Conservation (phyloP, 2,329 filamentous ascomycete species). For the Cordyceps fumosorosea region DNA sequence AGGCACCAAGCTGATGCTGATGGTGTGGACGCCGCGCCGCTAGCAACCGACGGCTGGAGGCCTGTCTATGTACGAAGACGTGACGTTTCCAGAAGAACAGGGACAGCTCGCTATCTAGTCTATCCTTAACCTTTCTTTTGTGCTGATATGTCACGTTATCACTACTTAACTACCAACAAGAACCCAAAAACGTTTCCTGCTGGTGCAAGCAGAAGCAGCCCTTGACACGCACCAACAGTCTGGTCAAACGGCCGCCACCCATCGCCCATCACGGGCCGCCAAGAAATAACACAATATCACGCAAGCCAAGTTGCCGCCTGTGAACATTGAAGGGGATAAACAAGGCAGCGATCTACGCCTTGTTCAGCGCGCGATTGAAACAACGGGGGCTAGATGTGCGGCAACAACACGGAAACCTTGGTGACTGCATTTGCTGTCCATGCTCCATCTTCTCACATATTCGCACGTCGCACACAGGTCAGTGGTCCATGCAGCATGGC, state of each 20-base stretch:
- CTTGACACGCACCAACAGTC: neutral
- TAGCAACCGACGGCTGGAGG: neutral
- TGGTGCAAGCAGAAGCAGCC: neutral
- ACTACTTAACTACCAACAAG: neutral
- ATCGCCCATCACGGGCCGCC: neutral
- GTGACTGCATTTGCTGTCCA: neutral
- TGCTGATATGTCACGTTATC: neutral
- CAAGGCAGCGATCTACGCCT: neutral
- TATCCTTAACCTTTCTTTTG: neutral
- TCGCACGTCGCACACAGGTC: neutral
- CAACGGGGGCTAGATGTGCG: neutral
- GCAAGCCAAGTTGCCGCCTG: neutral
- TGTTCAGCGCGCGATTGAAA: conserved; percentile 1
- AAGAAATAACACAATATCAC: conserved; percentile 4
- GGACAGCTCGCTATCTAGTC: neutral
- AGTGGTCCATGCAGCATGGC: neutral
- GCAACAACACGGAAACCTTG: neutral
- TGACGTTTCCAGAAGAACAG: neutral
- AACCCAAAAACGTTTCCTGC: too few species aligned
- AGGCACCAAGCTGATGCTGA: neutral
- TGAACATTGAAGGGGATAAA: neutral
- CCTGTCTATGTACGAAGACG: too few species aligned
- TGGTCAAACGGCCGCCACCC: neutral
- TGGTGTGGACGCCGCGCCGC: neutral
- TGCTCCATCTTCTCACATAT: neutral